Evolutionary conservation across 768 basidiomycete genomes (phyloP).

Genomic region (Tulasnella sp.): DNA sequence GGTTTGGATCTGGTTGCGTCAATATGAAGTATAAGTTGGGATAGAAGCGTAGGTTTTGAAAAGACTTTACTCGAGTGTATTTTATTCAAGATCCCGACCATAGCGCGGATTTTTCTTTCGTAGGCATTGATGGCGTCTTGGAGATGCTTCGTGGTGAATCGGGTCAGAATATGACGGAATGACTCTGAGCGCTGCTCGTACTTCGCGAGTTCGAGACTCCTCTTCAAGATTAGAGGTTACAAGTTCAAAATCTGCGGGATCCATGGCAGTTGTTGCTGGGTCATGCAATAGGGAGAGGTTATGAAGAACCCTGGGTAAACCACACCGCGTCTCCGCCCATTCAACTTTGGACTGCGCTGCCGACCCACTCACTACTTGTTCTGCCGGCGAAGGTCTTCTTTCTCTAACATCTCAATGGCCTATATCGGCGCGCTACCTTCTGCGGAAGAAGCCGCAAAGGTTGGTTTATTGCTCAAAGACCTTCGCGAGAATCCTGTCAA

Average conservation of each 20-base stretch:
- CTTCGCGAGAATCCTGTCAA: conserved; percentile 52
- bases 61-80: conserved; percentile 16
- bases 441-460: conserved; percentile 23
- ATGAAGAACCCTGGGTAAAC: too few species aligned
- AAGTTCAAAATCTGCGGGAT: background rate
- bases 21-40: background rate
- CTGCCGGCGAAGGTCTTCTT: too few species aligned
- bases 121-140: conserved; percentile 13
- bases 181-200: background rate
- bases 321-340: too few species aligned
- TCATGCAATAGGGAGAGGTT: too few species aligned
- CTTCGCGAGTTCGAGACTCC: conserved; percentile 15
- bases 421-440: background rate
- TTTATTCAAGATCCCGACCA: conserved; percentile 17
- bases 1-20: background rate
- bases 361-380: too few species aligned
- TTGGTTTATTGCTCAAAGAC: conserved; percentile 41
- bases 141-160: background rate
- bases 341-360: too few species aligned
- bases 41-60: background rate
- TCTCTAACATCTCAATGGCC: too few species aligned
- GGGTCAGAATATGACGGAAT: background rate
- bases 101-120: conserved; percentile 16
- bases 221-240: background rate
- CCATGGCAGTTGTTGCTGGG: conserved; percentile 3